Evolutionary conservation across 805 yeast genomes (phyloP).

Genomic region (Yarrowia sp.): DNA sequence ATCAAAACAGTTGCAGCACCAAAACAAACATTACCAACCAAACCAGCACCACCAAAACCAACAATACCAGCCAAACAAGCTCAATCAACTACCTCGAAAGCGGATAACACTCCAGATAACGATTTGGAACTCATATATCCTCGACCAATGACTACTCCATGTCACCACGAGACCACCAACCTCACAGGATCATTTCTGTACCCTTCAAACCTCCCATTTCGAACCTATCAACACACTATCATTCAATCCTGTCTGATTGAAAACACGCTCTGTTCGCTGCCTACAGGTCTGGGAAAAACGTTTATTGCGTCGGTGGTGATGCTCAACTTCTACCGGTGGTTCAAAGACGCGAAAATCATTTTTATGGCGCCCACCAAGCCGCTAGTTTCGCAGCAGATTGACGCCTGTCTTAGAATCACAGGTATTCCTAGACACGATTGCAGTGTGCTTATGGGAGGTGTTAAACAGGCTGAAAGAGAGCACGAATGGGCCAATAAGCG

Average conservation of each 20-base stretch:
- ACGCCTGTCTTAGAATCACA: conserved; percentile 82
- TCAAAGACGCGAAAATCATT: conserved; percentile 68
- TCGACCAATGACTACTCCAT: neutral
- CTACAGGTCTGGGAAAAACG: conserved; percentile 97
- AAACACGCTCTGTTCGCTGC: conserved; percentile 83
- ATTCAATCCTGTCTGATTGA: conserved; percentile 66
- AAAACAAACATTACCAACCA: too few species aligned
- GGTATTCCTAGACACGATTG: conserved; percentile 76
- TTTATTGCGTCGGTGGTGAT: conserved; percentile 93
- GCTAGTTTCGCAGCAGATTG: conserved; percentile 90
- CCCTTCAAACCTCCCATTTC: conserved; percentile 76
- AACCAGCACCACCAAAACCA: neutral
- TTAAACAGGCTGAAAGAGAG: conserved; percentile 48
- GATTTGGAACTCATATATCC: neutral
- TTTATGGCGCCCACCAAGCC: conserved; percentile 98
- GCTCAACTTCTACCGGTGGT: conserved; percentile 87
- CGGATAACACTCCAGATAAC: neutral
- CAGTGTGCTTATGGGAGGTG: conserved; percentile 66
- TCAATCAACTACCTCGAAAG: neutral
- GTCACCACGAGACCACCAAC: neutral
- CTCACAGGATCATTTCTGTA: conserved; percentile 44
- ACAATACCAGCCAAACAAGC: neutral
- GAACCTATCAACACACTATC: conserved; percentile 87
- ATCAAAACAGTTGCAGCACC: too few species aligned
- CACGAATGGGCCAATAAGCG: conserved; percentile 74